Conservation (phyloP, 2,329 filamentous ascomycete genomes). For the Tolypocladium tropicale region DNA sequence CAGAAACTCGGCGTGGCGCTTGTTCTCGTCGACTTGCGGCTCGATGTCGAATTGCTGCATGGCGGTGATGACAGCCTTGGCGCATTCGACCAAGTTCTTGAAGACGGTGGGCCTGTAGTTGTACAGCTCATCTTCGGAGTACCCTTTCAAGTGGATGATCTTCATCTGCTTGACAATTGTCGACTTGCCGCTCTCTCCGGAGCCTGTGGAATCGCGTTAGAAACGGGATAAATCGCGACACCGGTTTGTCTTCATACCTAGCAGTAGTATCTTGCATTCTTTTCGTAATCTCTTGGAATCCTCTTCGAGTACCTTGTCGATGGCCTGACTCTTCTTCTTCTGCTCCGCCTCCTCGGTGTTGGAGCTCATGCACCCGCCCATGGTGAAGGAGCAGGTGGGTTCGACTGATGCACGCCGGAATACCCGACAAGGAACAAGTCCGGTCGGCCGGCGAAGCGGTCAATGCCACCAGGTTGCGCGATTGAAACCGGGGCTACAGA, state of each 20-base stretch:
- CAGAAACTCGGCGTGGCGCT: slow-evolving; percentile 67
- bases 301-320: slow-evolving; percentile 88
- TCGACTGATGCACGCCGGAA: slow-evolving; percentile 1
- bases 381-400: slow-evolving; percentile 32
- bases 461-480: not conserved
- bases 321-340: slow-evolving; percentile 94
- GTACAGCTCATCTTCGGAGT: slow-evolving; percentile 85
- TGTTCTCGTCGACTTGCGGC: slow-evolving; percentile 60
- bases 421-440: not conserved
- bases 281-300: slow-evolving; percentile 84
- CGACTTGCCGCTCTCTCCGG: slow-evolving; percentile 96
- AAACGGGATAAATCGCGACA: not conserved
- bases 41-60: slow-evolving; percentile 88
- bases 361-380: slow-evolving; percentile 92
- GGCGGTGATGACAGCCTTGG: slow-evolving; percentile 81
- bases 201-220: slow-evolving; percentile 50
- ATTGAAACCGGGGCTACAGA: not conserved
- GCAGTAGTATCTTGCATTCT: slow-evolving; percentile 96
- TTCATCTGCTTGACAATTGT: slow-evolving; percentile 99
- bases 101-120: slow-evolving; percentile 95
- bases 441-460: not conserved
- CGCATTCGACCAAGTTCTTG: slow-evolving; percentile 96
- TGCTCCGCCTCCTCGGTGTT: slow-evolving; percentile 79
- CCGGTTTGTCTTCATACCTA: slow-evolving; percentile 50
- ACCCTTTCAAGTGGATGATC: slow-evolving; percentile 97